Conservation (phyloP, 108 stramenopile genomes). For the Cylindrotheca fusiformis region DNA sequence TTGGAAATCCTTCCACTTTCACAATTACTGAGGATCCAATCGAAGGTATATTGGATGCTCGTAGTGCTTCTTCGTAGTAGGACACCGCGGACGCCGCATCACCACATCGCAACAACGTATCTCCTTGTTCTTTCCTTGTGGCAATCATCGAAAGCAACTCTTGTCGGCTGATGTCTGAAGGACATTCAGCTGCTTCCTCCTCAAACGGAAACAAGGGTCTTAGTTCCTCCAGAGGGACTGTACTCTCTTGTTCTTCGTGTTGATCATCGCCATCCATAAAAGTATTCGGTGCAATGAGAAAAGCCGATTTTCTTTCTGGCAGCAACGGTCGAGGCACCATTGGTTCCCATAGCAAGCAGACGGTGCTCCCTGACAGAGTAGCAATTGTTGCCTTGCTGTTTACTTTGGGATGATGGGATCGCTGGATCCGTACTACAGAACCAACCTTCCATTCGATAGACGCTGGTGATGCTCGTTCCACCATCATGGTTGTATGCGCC, state of each 20-base stretch:
- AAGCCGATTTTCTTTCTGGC: neutral
- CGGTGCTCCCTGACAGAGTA: conserved; percentile 3
- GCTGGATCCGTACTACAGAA: conserved; percentile 21
- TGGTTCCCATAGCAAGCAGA: conserved; percentile 28
- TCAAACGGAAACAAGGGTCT: conserved; percentile 33
- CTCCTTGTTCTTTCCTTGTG: conserved; percentile 52
- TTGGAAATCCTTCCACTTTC: conserved; percentile 37
- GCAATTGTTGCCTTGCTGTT: conserved; percentile 26
- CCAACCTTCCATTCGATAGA: conserved; percentile 20
- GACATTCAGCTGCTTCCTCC: neutral
- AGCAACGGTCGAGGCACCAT: conserved; percentile 1
- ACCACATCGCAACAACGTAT: conserved; percentile 44
- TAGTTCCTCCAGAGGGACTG: neutral
- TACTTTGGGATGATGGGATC: conserved; percentile 4
- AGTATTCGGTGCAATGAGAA: conserved; percentile 15
- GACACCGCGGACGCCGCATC: conserved; percentile 55
- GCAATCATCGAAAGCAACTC: neutral
- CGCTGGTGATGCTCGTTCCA: no score
- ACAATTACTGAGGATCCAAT: conserved; percentile 44
- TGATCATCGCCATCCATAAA: neutral
- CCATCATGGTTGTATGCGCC: no score
- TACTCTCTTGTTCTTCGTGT: conserved; percentile 15
- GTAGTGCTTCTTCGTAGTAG: conserved; percentile 61
- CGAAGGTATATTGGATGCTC: conserved; percentile 24
- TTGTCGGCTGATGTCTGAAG: neutral